Evolutionary conservation across 352 stramenopile species (phyloP).

Genomic region (Globisporangium spiculum): DNA sequence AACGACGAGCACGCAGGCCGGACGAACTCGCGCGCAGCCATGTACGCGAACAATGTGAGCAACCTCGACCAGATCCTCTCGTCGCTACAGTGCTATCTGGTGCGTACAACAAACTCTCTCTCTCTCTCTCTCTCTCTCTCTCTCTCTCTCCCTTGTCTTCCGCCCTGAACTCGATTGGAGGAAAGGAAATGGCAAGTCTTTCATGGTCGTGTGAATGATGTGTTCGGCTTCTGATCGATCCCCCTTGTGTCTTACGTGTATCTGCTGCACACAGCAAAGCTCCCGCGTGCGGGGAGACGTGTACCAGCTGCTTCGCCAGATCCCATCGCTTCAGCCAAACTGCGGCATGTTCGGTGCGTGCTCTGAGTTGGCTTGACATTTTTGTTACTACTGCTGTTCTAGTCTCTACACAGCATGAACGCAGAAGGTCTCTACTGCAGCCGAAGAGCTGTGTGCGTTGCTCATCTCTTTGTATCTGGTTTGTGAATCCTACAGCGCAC

Average conservation of each 20-base stretch:
- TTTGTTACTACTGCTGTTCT: neutral
- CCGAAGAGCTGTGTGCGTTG: neutral
- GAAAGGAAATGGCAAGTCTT: neutral
- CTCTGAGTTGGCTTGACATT: neutral
- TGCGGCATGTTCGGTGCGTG: slow-evolving; percentile 76
- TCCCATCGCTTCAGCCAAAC: slow-evolving; percentile 82
- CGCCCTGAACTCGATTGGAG: neutral
- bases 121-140: too few relatives aligned
- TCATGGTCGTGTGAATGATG: neutral
- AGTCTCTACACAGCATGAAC: too few relatives aligned
- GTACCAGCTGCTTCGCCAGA: slow-evolving; percentile 83
- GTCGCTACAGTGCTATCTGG: slow-evolving; percentile 79
- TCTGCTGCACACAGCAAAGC: slow-evolving; percentile 54
- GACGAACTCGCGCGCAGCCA: slow-evolving; percentile 18
- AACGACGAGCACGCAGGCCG: neutral
- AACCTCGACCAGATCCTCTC: slow-evolving; percentile 87
- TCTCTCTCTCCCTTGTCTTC: neutral
- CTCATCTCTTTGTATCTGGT: neutral
- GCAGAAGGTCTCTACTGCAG: neutral
- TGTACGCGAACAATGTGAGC: slow-evolving; percentile 86
- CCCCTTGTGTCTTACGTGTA: neutral
- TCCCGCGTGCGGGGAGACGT: slow-evolving; percentile 79
- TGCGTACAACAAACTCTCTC: slow-evolving; percentile 25
- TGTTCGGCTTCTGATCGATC: slow-evolving; percentile 3
- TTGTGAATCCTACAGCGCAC: slow-evolving; percentile 41